Evolutionary conservation across 2,329 filamentous ascomycete species (phyloP).

Genomic region (Exserohilum turcica): DNA sequence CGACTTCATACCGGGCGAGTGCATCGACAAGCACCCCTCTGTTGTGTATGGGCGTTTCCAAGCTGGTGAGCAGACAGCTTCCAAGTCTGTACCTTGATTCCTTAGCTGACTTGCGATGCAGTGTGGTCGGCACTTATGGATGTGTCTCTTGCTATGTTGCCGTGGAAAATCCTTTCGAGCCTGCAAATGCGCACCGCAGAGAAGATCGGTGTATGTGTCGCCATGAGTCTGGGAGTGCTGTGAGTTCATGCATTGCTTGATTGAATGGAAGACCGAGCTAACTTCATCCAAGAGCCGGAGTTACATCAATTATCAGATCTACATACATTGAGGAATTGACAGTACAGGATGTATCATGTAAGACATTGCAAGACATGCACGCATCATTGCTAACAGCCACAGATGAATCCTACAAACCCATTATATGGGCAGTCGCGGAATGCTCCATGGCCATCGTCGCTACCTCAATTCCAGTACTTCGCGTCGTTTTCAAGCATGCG

Average conservation of each 20-base stretch:
- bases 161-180: conserved; percentile 17
- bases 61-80: conserved; percentile 11
- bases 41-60: conserved; percentile 17
- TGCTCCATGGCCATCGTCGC: conserved; percentile 18
- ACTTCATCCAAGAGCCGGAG: conserved; percentile 11
- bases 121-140: conserved; percentile 19
- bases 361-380: not conserved
- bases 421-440: conserved; percentile 20
- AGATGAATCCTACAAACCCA: conserved; percentile 16
- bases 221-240: conserved; percentile 20
- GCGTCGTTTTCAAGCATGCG: conserved; percentile 17
- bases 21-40: conserved; percentile 16
- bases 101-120: conserved; percentile 7
- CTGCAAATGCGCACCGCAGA: conserved; percentile 17
- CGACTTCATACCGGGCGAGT: conserved; percentile 16
- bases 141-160: conserved; percentile 14
- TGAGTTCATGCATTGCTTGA: conserved; percentile 3
- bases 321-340: conserved; percentile 15
- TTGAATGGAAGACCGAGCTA: not conserved
- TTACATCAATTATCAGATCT: conserved; percentile 11
- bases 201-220: conserved; percentile 17
- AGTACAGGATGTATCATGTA: conserved; percentile 16
- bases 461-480: conserved; percentile 18
- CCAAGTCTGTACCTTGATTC: not conserved
- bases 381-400: conserved; percentile 4